Base-by-base conservation (phyloP, 1,284 basidiomycete genomes). In the Dichomitus squalens region DNA sequence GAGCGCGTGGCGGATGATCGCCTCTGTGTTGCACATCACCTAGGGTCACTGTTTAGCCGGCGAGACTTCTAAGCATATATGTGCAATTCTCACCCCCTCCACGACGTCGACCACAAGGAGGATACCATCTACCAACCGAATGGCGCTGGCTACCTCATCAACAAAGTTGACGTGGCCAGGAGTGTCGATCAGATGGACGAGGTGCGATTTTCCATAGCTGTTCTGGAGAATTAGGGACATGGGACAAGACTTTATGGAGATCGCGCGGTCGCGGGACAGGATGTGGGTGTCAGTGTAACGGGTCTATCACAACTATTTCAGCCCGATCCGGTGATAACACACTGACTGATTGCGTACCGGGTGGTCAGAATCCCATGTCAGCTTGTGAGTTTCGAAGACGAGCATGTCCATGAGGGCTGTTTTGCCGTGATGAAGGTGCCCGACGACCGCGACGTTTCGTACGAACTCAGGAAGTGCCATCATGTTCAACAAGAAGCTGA, bases 141-240 rank as follows among this genome's bases (percentile, higher is more conserved):
- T 86, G 3, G 92, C 83, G 18, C 89, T 87, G 5, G 95, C 95
- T 12, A 96, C 95, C 75, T 99, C 97, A 70, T 99, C 97, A 18
- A 94, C 84, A 72, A 99, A 99, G 76, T 99, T 99, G 60, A 96
- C 92, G 71, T 99, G 97, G 25, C 97, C 97, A 1, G 97, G 97
- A 0, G 97, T 99, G 75, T 99, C 97, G 69, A 99, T 88, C 39
- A 98, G 73, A 75, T 99, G 96, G 60, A 98, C 72, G 7, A 99
- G 82, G 74, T 96, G 90, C 2, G 94, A 97, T 79, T 99, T 99
- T 59, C 94, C 94, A 36, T 83, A 79, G 5, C 95, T 95, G n/a
- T 86, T 92, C 16, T 86, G 85, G 9, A 98, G 80, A 47, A 99
- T 80, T 52, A 99, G 83, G 12, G 95, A 97, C 87, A 99, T 96